Base-by-base conservation (phyloP, 129 eudicot genomes). In the Centella asiatica region DNA sequence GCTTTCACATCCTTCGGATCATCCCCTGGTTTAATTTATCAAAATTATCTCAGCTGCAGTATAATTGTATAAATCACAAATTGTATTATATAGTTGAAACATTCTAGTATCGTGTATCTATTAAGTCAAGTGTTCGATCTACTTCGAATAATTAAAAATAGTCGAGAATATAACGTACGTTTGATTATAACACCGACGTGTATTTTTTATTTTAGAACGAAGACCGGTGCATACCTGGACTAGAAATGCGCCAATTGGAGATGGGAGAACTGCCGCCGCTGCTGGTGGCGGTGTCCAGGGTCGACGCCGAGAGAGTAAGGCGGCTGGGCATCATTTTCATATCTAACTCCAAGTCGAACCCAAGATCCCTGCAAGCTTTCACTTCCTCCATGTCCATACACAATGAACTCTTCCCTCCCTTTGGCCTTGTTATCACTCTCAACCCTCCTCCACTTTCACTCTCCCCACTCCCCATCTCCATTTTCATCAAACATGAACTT, bases 1-100 rank as follows among this genome's bases (percentile, higher is more conserved):
- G 67, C 74, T 50, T 69, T 69, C 1, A 69, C 74, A 25, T 69
- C 74, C 26, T 65, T 48, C 1, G 74, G 67, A 69, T 70, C 68
- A 60, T 70, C 68, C 13, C 67, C 67, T 70, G 36, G 15, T 48
- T n/a, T 10, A 28, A 5, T 2, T 34, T 34, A 4, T 4, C 22
- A 1, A 55, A 34, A 3, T 3, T 34, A 34, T 9, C 4, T 34
- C n/a, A n/a, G n/a, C n/a, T n/a, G n/a, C n/a, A n/a, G n/a, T n/a
- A n/a, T n/a, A n/a, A n/a, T n/a, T n/a, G n/a, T n/a, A n/a, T n/a
- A n/a, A n/a, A n/a, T n/a, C n/a, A n/a, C n/a, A n/a, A n/a, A n/a
- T n/a, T n/a, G n/a, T n/a, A n/a, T n/a, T n/a, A 34, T 34, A 3
- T 34, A 34, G 39, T 34, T 34, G 39, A 34, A n/a, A n/a, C n/a